These are phyloP conservation scores for Termitomyces sp. DNA, from an alignment of 768 basidiomycete genomes.

Conservation along the genomic window DNA sequence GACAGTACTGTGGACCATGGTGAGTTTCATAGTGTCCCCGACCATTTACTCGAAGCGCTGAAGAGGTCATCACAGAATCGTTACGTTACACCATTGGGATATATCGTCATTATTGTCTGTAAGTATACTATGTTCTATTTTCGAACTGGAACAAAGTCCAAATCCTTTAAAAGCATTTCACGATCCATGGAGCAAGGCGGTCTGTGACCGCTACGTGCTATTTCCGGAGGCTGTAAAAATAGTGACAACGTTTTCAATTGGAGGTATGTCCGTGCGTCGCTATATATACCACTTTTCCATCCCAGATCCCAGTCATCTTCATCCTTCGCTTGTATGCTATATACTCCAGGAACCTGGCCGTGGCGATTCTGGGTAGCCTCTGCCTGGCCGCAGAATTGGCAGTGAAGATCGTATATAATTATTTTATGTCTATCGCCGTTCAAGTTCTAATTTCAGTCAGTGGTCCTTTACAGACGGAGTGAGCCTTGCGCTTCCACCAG, in stretches of 20 bases:
- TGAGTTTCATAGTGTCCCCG: not conserved
- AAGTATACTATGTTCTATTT: conserved; percentile 2
- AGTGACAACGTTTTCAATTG: conserved; percentile 25
- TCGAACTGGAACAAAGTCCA: not conserved
- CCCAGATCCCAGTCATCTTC: not conserved
- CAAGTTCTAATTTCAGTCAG: not conserved
- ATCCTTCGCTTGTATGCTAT: conserved; percentile 18
- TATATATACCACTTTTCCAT: not conserved
- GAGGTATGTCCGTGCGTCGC: conserved; percentile 16
- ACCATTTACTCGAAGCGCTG: no score
- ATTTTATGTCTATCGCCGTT: not conserved
- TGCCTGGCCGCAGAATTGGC: conserved; percentile 21
- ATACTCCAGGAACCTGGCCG: conserved; percentile 16
- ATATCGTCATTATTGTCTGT: conserved; percentile 30
- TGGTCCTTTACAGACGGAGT: conserved; percentile 28
- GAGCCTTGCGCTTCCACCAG: conserved; percentile 1
- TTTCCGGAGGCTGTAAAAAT: conserved; percentile 30
- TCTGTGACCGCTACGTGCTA: conserved; percentile 27
- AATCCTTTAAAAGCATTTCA: not conserved
- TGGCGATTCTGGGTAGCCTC: conserved; percentile 15
- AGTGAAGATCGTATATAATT: conserved; percentile 28
- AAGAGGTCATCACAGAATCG: conserved; percentile 22
- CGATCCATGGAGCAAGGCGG: conserved; percentile 24
- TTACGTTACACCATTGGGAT: conserved; percentile 29
- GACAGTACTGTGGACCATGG: not conserved